phyloP scores from a whole-genome alignment of 2,329 filamentous ascomycete species.

The Penicillium aurantiogriseum region DNA sequence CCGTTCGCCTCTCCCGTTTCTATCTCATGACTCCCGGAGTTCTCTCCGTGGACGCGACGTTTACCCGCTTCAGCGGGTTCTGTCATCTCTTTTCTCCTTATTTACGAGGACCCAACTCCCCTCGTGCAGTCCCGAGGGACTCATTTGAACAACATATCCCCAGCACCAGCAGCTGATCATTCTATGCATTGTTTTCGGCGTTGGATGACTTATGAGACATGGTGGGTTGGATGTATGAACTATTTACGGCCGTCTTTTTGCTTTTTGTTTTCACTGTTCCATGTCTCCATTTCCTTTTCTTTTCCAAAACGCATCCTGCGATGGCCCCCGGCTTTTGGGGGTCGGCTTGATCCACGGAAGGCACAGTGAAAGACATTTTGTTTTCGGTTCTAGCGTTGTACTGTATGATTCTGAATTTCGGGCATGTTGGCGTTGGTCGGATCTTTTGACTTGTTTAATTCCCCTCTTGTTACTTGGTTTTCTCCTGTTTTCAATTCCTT shows the following conservation, averaged over 20 bases:
- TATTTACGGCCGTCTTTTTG: constrained; percentile 25
- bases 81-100: constrained; percentile 2
- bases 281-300: constrained; percentile 10
- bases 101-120: neutral
- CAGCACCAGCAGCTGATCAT: constrained; percentile 15
- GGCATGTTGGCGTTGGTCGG: constrained; percentile 21
- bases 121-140: neutral
- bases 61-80: neutral
- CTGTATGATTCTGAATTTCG: constrained; percentile 14
- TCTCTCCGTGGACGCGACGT: neutral
- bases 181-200: constrained; percentile 33
- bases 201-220: constrained; percentile 32
- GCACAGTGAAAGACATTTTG: constrained; percentile 20
- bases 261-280: constrained; percentile 16
- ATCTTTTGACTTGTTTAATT: constrained; percentile 17
- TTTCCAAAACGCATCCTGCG: constrained; percentile 15
- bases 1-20: neutral
- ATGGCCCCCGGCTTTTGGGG: neutral
- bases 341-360: constrained; percentile 12
- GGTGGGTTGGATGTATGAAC: constrained; percentile 35
- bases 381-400: constrained; percentile 23
- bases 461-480: constrained; percentile 21
- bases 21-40: neutral
- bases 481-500: constrained; percentile 1
- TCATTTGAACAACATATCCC: constrained; percentile 10